Evolutionary conservation across 768 basidiomycete species (phyloP).

Genomic region (Boletus barrowsii): DNA sequence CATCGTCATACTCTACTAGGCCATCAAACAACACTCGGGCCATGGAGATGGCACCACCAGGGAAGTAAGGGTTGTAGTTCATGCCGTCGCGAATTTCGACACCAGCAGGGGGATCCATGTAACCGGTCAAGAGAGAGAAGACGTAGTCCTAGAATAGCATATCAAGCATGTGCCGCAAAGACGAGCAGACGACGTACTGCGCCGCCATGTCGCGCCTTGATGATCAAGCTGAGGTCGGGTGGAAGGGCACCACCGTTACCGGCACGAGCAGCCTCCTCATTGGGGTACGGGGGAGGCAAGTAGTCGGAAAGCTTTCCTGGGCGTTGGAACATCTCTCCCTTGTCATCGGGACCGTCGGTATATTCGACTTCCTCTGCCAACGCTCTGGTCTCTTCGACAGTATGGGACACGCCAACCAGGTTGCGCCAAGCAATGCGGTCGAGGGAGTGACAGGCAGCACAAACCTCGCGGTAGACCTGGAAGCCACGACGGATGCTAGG

Average conservation of each 20-base stretch:
- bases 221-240: constrained; percentile 94
- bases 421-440: constrained; percentile 99
- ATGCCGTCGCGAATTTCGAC: constrained; percentile 94
- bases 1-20: constrained; percentile 94
- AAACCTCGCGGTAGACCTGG: constrained; percentile 98
- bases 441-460: constrained; percentile 97
- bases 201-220: constrained; percentile 97
- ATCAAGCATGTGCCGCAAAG: background rate
- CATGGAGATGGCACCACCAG: constrained; percentile 98
- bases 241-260: constrained; percentile 93
- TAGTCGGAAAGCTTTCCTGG: constrained; percentile 99
- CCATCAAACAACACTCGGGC: constrained; percentile 95
- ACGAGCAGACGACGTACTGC: constrained; percentile 56
- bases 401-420: constrained; percentile 96
- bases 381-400: constrained; percentile 80
- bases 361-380: constrained; percentile 99
- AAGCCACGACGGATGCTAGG: constrained; percentile 90
- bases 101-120: constrained; percentile 93
- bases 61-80: constrained; percentile 99
- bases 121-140: constrained; percentile 95
- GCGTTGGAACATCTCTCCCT: constrained; percentile 98
- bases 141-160: constrained; percentile 75
- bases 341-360: constrained; percentile 88
- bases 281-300: constrained; percentile 91
- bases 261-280: constrained; percentile 95